Evolutionary conservation across 257 asterid genomes (phyloP), one percentile per base, ranked within the genome.

Genomic region (Eustoma russellianum): DNA sequence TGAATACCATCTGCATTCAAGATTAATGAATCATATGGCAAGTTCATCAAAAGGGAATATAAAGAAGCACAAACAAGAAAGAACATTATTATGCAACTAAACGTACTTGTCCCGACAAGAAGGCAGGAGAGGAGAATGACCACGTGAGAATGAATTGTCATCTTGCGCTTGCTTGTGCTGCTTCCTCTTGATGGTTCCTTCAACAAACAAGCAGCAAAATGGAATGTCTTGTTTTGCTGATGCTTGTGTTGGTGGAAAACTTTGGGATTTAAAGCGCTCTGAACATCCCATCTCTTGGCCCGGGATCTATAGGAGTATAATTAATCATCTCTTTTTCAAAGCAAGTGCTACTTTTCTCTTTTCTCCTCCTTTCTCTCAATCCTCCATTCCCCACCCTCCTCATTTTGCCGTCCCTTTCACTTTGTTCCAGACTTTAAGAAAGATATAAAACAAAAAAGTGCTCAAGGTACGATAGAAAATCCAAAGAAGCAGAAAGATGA

Each of bases 1-100:
- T 91, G 95, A 49, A 41, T 66, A 49, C 85, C 97, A 77, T 74
- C 97, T 89, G 92, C 79, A 69, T 33, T 11, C 18, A 50, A 53
- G n/a, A 41, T 11, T 14, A 11, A 40, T n/a, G 5, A n/a, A 8
- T 12, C 17, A 13, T 5, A 24, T 54, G 14, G 33, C 0, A 60
- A 15, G 1, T 50, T 5, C 19, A 52, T 48, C 9, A 12, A 38
- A 13, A 5, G 7, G 17, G 19, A 3, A 54, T 5, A 2, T 17
- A 5, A 19, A 17, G 53, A 2, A 34, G 51, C 35, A 5, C 12
- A 0, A 34, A 9, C 28, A 47, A 59, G 5, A 15, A 46, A 55
- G 12, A 38, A 38, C n/a, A n/a, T n/a, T n/a, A n/a, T n/a, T n/a
- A n/a, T n/a, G n/a, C n/a, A n/a, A n/a, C n/a, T n/a, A n/a, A n/a